Percentiles rank a stretch among this genome's conserved stretches.
Conservation (phyloP, 805 yeast species). For the Pichia eremophila region DNA sequence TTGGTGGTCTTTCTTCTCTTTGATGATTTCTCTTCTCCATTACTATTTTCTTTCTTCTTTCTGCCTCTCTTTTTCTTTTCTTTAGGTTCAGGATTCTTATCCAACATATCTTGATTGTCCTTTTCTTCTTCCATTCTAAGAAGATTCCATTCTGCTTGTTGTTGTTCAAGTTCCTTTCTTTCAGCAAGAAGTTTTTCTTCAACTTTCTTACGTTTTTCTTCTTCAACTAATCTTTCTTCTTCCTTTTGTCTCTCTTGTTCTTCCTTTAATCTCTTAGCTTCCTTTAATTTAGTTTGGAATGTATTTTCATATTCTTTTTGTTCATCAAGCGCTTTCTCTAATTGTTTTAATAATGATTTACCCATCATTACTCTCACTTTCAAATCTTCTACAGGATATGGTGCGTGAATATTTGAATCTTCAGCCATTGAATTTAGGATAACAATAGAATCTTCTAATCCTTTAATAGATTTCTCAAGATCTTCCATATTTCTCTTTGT, state of each 20-base stretch:
- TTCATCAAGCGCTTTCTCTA: conserved; percentile 60
- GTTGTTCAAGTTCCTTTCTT: conserved; percentile 42
- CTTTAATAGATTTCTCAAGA: conserved; percentile 45
- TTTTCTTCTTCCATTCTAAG: conserved; percentile 26
- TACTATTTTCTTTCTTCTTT: conserved; percentile 19
- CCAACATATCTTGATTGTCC: conserved; percentile 27
- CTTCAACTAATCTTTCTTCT: conserved; percentile 36
- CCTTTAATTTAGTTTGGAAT: conserved; percentile 52
- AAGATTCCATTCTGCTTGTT: conserved; percentile 47
- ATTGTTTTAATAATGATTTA: conserved; percentile 61
- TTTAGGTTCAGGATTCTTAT: conserved; percentile 26
- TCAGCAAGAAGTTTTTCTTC: conserved; percentile 35
- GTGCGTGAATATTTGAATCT: conserved; percentile 43
- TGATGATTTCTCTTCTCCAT: conserved; percentile 3
- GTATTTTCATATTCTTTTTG: conserved; percentile 59
- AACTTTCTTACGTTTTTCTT: conserved; percentile 38
- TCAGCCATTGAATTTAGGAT: conserved; percentile 52
- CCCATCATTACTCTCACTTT: conserved; percentile 85
- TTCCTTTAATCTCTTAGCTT: conserved; percentile 59
- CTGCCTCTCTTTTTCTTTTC: conserved; percentile 21
- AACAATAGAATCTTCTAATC: conserved; percentile 53
- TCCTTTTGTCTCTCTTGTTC: conserved; percentile 37
- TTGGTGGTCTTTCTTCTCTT: conserved; percentile 9
- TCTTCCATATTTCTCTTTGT: conserved; percentile 55
- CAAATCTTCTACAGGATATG: conserved; percentile 71